These are phyloP conservation scores for Pneumocystis wakefieldiae DNA, from an alignment of 1,139 yeast genomes.

Conservation along the genomic window DNA sequence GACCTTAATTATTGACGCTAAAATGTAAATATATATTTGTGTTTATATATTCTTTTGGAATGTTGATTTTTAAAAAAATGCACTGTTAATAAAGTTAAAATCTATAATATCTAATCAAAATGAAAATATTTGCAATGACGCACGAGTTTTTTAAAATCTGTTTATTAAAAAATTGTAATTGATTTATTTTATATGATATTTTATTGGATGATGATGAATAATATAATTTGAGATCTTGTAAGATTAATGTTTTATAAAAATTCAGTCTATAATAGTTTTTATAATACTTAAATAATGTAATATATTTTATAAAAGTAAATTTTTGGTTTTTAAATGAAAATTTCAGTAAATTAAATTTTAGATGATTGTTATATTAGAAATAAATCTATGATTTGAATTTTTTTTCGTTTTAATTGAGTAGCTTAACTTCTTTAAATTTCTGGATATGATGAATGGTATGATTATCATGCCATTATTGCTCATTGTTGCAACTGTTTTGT, in stretches of 20 bases:
- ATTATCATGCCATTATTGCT: no score
- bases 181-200: not conserved
- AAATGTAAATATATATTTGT: not conserved
- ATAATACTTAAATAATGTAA: not conserved
- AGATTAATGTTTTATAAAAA: not conserved
- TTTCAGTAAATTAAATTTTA: no score
- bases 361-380: no score
- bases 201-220: not conserved
- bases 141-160: not conserved
- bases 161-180: not conserved
- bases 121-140: not conserved
- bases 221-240: not conserved
- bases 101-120: not conserved
- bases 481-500: no score
- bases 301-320: not conserved
- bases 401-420: no score
- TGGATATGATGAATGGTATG: no score
- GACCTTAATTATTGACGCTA: not conserved
- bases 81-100: not conserved
- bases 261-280: not conserved
- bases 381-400: no score
- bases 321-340: not conserved
- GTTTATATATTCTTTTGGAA: not conserved
- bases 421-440: no score
- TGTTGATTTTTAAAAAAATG: not conserved